These are phyloP conservation scores for Blastobotrys serpentis DNA, from an alignment of 1,139 yeast species.

Conservation along the genomic window DNA sequence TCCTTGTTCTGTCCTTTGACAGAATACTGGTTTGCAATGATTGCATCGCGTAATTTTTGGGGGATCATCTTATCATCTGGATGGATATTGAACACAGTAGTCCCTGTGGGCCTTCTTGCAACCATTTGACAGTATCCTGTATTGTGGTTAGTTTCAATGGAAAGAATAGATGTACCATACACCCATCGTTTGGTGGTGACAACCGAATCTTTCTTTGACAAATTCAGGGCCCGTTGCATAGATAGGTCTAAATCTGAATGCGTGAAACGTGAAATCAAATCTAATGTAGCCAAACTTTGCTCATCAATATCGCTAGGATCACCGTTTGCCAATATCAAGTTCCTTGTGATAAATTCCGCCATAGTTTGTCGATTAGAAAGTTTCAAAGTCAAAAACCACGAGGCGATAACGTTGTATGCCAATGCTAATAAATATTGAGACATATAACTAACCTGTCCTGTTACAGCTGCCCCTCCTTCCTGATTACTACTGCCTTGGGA, in stretches of 20 bases:
- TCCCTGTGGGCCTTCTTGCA: constrained; percentile 68
- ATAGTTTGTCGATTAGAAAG: constrained; percentile 57
- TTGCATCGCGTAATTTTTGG: constrained; percentile 29
- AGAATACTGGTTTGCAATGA: constrained; percentile 14
- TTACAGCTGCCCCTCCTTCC: constrained; percentile 19
- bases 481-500: neutral
- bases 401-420: constrained; percentile 67
- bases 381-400: constrained; percentile 70
- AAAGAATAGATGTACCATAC: constrained; percentile 56
- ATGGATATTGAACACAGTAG: constrained; percentile 47
- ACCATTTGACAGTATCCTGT: constrained; percentile 56
- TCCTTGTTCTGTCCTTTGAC: constrained; percentile 14
- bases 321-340: constrained; percentile 49
- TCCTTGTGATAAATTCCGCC: constrained; percentile 62
- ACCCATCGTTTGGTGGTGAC: constrained; percentile 53
- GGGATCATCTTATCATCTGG: constrained; percentile 48
- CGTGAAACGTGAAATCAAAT: constrained; percentile 65
- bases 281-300: constrained; percentile 63
- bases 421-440: constrained; percentile 61
- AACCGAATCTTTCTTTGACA: constrained; percentile 11
- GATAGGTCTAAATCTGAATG: constrained; percentile 62
- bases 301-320: constrained; percentile 46
- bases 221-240: constrained; percentile 33
- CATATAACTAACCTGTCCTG: constrained; percentile 34
- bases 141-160: constrained; percentile 53